phyloP scores from a whole-genome alignment of 2,329 filamentous ascomycete genomes.

The Calonectria fujianensis region DNA sequence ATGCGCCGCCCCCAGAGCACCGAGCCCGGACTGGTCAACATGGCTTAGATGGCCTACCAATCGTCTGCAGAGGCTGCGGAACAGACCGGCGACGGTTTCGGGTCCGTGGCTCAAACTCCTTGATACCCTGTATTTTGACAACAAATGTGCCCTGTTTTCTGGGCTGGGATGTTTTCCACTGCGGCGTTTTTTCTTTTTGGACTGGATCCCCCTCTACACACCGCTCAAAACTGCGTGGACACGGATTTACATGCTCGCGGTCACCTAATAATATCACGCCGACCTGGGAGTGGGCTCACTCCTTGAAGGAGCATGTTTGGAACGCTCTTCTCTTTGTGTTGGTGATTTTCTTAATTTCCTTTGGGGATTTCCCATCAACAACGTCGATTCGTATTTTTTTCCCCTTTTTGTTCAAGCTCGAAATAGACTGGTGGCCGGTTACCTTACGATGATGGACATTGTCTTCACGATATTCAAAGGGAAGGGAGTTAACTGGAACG shows the following conservation, averaged over 20 bases:
- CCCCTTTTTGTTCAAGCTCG: constrained; percentile 52
- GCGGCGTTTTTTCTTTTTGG: constrained; percentile 44
- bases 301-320: constrained; percentile 54
- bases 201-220: constrained; percentile 46
- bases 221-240: constrained; percentile 44
- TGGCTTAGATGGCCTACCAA: constrained; percentile 59
- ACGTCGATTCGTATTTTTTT: constrained; percentile 44
- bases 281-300: constrained; percentile 45
- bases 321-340: constrained; percentile 43
- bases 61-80: constrained; percentile 40
- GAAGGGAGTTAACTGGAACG: constrained; percentile 54
- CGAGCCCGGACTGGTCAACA: constrained; percentile 74
- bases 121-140: constrained; percentile 52
- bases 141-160: constrained; percentile 38
- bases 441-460: constrained; percentile 55
- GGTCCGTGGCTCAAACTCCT: constrained; percentile 39
- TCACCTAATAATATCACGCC: constrained; percentile 48
- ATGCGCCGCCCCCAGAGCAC: constrained; percentile 85
- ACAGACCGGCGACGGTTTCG: constrained; percentile 23
- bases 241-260: constrained; percentile 48
- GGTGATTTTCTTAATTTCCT: constrained; percentile 31
- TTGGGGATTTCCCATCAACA: constrained; percentile 51
- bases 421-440: constrained; percentile 56
- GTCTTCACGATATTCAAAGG: constrained; percentile 54
- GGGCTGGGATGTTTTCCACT: constrained; percentile 41